Conservation (phyloP, 176 grass and related monocot species). For the Aegilops sharonensis region DNA sequence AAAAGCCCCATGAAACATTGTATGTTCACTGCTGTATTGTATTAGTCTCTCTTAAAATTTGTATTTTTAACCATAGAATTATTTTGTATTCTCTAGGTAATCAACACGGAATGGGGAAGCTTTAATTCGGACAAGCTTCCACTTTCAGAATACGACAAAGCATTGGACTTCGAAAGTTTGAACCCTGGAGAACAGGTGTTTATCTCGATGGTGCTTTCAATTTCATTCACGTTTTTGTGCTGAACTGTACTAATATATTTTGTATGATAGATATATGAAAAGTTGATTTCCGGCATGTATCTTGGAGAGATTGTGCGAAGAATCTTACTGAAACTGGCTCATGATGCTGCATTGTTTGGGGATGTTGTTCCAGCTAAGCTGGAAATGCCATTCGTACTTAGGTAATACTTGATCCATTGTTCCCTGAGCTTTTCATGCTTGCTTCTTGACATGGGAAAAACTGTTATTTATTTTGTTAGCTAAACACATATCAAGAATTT, state of each 20-base stretch:
- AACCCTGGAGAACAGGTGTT: conserved; percentile 87
- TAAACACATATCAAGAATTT: background rate
- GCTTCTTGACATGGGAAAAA: conserved; percentile 15
- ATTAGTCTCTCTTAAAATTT: background rate
- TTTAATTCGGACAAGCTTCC: conserved; percentile 83
- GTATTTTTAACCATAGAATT: background rate
- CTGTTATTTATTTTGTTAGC: background rate
- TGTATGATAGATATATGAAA: conserved; percentile 78
- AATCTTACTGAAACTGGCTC: conserved; percentile 73
- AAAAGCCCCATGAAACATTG: background rate
- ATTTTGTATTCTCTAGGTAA: conserved; percentile 53
- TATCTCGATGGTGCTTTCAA: background rate
- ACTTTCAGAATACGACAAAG: conserved; percentile 74
- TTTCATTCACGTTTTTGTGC: background rate
- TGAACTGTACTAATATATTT: background rate
- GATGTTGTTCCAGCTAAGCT: conserved; percentile 79
- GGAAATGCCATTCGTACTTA: conserved; percentile 68
- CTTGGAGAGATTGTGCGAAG: conserved; percentile 87
- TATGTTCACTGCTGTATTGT: background rate
- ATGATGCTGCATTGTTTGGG: conserved; percentile 76
- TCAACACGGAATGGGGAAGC: conserved; percentile 93
- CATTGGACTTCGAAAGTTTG: conserved; percentile 80
- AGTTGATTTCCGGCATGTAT: conserved; percentile 95
- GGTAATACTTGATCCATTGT: conserved; percentile 44
- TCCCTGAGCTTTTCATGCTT: background rate